Conservation (phyloP, 2,329 filamentous ascomycete genomes). For the Falciphora oryzae region DNA sequence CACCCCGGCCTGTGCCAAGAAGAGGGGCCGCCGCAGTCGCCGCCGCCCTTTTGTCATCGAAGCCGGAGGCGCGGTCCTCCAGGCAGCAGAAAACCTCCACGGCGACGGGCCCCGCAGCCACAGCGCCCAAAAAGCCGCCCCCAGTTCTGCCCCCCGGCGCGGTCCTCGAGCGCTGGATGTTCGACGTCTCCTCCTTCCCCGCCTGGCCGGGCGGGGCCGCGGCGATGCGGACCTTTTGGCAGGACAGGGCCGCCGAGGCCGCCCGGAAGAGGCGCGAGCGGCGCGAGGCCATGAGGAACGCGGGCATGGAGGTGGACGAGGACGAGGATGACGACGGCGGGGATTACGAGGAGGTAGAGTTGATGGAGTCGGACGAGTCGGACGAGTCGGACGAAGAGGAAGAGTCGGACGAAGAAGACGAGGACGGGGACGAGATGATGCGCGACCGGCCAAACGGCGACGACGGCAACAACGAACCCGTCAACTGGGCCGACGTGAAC, state of each 20-base stretch:
- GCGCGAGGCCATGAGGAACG: not conserved
- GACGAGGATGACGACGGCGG: conserved; percentile 12
- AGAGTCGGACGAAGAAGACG: conserved; percentile 11
- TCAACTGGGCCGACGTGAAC: conserved; percentile 57
- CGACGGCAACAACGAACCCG: conserved; percentile 10
- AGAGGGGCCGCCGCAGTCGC: conserved; percentile 13
- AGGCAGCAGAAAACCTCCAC: conserved; percentile 11
- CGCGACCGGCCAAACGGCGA: conserved; percentile 1
- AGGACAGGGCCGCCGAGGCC: conserved; percentile 15
- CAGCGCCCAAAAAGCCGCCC: conserved; percentile 5
- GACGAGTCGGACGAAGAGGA: conserved; percentile 12
- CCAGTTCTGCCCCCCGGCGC: conserved; percentile 22
- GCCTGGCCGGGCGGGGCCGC: conserved; percentile 32
- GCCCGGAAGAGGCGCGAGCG: not conserved
- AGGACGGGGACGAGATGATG: conserved; percentile 9
- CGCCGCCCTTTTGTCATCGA: not conserved
- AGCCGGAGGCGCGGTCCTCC: conserved; percentile 10
- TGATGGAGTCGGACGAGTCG: not conserved
- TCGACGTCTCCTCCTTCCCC: conserved; percentile 51
- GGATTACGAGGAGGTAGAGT: conserved; percentile 10
- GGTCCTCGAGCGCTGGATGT: conserved; percentile 57
- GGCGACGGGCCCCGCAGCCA: not conserved
- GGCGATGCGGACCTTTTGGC: conserved; percentile 22
- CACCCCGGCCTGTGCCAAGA: conserved; percentile 10
- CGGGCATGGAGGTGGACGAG: conserved; percentile 15